Conservation (phyloP, 352 stramenopile genomes). For the Globisporangium iwayamae region DNA sequence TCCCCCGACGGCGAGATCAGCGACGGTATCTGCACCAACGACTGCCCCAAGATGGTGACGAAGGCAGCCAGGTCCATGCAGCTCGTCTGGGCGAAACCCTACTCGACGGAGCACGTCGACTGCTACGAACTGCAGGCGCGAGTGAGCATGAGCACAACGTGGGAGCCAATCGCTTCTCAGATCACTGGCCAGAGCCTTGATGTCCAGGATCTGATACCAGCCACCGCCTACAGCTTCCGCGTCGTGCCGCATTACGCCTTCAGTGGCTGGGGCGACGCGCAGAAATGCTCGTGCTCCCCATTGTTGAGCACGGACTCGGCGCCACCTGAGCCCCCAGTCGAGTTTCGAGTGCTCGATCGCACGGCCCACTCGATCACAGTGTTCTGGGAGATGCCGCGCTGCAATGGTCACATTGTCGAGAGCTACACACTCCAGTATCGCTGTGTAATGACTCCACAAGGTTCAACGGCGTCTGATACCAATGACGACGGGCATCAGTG, state of each 20-base stretch:
- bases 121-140: slow-evolving; percentile 41
- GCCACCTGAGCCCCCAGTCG: slow-evolving; percentile 32
- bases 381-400: slow-evolving; percentile 41
- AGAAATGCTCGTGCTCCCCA: slow-evolving; percentile 26
- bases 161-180: slow-evolving; percentile 22
- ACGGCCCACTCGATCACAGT: slow-evolving; percentile 33
- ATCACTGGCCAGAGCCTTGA: slow-evolving; percentile 23
- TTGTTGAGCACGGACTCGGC: slow-evolving; percentile 27
- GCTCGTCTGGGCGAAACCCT: slow-evolving; percentile 52
- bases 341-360: slow-evolving; percentile 32
- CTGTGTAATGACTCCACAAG: neutral
- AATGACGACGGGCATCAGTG: neutral
- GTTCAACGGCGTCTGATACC: neutral
- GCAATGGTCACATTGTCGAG: slow-evolving; percentile 41
- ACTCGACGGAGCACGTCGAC: slow-evolving; percentile 44
- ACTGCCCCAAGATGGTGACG: slow-evolving; percentile 38
- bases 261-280: slow-evolving; percentile 30
- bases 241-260: slow-evolving; percentile 42
- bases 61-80: slow-evolving; percentile 26
- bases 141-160: slow-evolving; percentile 33
- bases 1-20: slow-evolving; percentile 45
- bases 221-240: slow-evolving; percentile 46
- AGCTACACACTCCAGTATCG: slow-evolving; percentile 21
- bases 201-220: slow-evolving; percentile 30
- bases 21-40: slow-evolving; percentile 50